phyloP scores from a whole-genome alignment of 768 basidiomycete species.

The Chlorophyllum brunneum region DNA sequence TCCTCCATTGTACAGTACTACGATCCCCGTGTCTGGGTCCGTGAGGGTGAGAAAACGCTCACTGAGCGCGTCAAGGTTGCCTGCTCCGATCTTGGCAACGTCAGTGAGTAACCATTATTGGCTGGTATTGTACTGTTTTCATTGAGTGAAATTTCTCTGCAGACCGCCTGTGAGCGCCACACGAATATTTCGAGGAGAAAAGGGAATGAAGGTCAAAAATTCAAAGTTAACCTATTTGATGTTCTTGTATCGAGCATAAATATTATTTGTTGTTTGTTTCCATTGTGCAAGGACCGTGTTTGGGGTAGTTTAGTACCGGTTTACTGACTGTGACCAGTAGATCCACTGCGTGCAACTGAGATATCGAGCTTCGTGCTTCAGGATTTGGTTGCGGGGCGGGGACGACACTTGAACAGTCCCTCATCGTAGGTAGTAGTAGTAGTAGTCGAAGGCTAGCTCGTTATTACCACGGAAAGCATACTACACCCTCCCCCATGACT shows the following conservation, averaged over 20 bases:
- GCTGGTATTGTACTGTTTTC: background rate
- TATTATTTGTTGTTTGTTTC: background rate
- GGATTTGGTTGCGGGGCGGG: too few species aligned
- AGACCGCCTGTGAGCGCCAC: constrained; percentile 5
- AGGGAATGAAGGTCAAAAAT: background rate
- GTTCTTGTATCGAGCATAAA: background rate
- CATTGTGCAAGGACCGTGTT: too few species aligned
- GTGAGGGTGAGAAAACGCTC: constrained; percentile 97
- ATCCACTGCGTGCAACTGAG: too few species aligned
- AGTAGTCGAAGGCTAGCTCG: too few species aligned
- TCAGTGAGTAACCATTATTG: constrained; percentile 16
- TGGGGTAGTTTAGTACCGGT: too few species aligned
- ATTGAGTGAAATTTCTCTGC: background rate
- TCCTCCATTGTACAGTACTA: constrained; percentile 52
- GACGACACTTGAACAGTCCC: too few species aligned
- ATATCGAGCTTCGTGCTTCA: too few species aligned
- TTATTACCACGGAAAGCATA: too few species aligned
- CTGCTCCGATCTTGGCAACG: constrained; percentile 82
- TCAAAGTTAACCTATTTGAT: background rate
- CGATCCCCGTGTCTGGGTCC: constrained; percentile 97
- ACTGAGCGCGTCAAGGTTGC: constrained; percentile 85
- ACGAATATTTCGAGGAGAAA: background rate
- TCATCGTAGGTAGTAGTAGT: too few species aligned
- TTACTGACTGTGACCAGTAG: background rate
- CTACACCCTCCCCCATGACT: too few species aligned